A percentile compares a stretch with the other conserved stretches of the same genome.
Conservation (phyloP, 192 early-diverging fungal genomes). For the Bifiguratus adelaidae region DNA sequence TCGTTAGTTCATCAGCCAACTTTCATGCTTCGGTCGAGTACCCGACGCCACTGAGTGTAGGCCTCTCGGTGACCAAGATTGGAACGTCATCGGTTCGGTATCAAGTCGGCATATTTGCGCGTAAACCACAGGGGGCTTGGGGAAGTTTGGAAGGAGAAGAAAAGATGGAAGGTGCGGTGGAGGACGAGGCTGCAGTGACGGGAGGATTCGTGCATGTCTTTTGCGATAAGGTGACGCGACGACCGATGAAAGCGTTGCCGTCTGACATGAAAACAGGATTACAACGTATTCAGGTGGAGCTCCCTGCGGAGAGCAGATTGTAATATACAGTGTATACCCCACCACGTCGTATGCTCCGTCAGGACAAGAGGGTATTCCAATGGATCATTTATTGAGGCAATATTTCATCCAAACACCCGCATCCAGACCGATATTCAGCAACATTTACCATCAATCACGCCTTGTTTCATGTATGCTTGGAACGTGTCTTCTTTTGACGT, state of each 20-base stretch:
- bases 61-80: constrained; percentile 31
- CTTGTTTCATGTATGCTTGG: too few species aligned
- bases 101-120: constrained; percentile 41
- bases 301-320: too few species aligned
- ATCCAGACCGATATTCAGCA: too few species aligned
- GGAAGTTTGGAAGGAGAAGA: constrained; percentile 9
- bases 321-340: too few species aligned
- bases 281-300: too few species aligned
- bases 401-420: too few species aligned
- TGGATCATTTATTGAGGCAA: too few species aligned
- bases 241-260: constrained; percentile 16
- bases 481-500: neutral
- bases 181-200: constrained; percentile 19
- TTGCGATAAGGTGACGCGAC: constrained; percentile 24
- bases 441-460: too few species aligned
- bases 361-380: too few species aligned
- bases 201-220: constrained; percentile 40
- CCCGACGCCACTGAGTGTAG: constrained; percentile 34
- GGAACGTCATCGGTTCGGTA: constrained; percentile 38
- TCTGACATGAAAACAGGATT: constrained; percentile 6
- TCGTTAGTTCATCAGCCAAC: constrained; percentile 23
- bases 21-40: constrained; percentile 33
- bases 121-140: constrained; percentile 9
- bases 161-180: constrained; percentile 20
- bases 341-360: too few species aligned